Evolutionary conservation across 495 filamentous ascomycete genomes (phyloP).

Genomic region (Penicillium longicatenatum): DNA sequence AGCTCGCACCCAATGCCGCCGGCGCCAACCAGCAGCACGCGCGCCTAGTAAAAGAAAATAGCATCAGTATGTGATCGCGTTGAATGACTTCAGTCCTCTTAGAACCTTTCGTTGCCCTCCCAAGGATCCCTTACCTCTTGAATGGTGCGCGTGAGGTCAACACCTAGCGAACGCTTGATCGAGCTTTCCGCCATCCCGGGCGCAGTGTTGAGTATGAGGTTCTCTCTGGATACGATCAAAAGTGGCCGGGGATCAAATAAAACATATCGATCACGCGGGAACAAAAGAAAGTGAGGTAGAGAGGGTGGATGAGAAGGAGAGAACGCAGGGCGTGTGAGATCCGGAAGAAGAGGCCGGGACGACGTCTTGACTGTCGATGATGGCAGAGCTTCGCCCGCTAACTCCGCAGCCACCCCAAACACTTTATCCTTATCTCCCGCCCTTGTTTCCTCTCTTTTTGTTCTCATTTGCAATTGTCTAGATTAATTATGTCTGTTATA

Average conservation of each 20-base stretch:
- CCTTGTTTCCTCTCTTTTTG: constrained; percentile 6
- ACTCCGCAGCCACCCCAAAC: neutral
- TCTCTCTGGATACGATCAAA: constrained; percentile 9
- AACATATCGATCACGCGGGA: neutral
- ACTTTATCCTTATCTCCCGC: neutral
- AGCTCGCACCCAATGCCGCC: constrained; percentile 98
- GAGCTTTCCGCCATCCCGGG: constrained; percentile 56
- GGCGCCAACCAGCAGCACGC: constrained; percentile 91
- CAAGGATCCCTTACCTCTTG: constrained; percentile 56
- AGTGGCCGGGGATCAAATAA: neutral
- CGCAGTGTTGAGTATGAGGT: constrained; percentile 21
- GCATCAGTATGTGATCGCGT: constrained; percentile 19
- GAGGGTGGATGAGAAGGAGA: constrained; percentile 9
- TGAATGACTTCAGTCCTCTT: neutral
- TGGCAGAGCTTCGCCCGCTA: constrained; percentile 21
- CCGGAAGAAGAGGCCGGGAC: constrained; percentile 23
- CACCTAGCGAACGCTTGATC: constrained; percentile 63
- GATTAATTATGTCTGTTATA: neutral
- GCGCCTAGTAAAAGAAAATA: constrained; percentile 56
- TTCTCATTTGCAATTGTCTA: neutral
- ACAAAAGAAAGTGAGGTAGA: neutral
- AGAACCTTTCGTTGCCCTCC: neutral
- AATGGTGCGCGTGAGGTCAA: constrained; percentile 57
- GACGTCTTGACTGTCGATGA: constrained; percentile 23
- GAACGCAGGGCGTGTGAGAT: constrained; percentile 14